These are phyloP conservation scores for Berberis thunbergii DNA, from an alignment of 164 flowering plant genomes.

Conservation along the genomic window DNA sequence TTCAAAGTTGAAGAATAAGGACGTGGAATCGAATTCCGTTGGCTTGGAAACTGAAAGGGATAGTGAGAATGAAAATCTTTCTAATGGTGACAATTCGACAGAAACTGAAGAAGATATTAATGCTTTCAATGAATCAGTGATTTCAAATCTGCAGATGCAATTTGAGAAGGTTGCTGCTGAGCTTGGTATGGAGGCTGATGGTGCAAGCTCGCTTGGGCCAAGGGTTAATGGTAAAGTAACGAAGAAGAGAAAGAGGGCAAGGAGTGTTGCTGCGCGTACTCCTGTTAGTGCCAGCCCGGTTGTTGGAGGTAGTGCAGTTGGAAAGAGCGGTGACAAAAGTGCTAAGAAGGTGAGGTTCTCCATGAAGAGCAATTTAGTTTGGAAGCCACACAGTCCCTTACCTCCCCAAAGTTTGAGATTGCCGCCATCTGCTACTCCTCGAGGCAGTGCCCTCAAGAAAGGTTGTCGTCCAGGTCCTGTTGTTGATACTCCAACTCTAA, in stretches of 20 bases:
- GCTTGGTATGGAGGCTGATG: conserved; percentile 39
- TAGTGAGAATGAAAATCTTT: conserved; percentile 4
- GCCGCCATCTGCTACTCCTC: conserved; percentile 87
- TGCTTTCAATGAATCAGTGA: conserved; percentile 36
- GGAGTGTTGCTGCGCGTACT: conserved; percentile 17
- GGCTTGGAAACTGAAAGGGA: conserved; percentile 5
- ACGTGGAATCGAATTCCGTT: conserved; percentile 5
- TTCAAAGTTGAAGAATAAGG: conserved; percentile 19
- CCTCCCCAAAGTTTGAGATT: conserved; percentile 82
- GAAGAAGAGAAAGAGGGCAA: conserved; percentile 68
- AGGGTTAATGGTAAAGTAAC: conserved; percentile 13
- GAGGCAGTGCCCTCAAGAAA: conserved; percentile 98
- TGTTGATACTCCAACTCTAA: conserved; percentile 23
- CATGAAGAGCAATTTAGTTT: conserved; percentile 77
- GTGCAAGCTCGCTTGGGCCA: conserved; percentile 16
- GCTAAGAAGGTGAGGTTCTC: conserved; percentile 75
- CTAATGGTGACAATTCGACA: conserved; percentile 11
- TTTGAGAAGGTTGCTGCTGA: conserved; percentile 91
- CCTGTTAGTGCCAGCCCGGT: conserved; percentile 5
- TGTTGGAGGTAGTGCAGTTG: conserved; percentile 10
- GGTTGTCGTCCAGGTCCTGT: conserved; percentile 85
- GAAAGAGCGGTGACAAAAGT: conserved; percentile 45
- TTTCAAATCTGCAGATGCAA: conserved; percentile 72
- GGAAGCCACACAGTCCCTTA: conserved; percentile 84
- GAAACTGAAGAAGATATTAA: conserved; percentile 2